A percentile compares a stretch with the other conserved stretches of the same genome.
Conservation (phyloP, 75 land plant species). For the Larix kaempferi region DNA sequence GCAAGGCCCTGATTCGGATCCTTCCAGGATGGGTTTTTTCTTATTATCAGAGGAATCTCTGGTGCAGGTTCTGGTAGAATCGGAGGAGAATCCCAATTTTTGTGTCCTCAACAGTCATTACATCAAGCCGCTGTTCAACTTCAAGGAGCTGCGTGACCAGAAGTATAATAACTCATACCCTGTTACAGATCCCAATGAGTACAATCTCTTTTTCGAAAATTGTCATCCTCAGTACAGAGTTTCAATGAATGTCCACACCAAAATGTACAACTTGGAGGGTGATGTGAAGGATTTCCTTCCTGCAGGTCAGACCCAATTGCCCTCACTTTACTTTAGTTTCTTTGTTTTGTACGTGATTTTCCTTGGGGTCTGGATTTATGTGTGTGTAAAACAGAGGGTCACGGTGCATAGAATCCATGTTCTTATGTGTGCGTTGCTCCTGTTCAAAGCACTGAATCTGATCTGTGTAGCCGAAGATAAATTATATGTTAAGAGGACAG, state of each 20-base stretch:
- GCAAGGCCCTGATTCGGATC: conserved; percentile 12
- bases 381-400: conserved; percentile 28
- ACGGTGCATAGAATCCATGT: conserved; percentile 61
- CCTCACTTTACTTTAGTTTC: conserved; percentile 56
- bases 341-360: conserved; percentile 46
- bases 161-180: conserved; percentile 22
- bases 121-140: conserved; percentile 26
- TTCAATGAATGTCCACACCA: conserved; percentile 66
- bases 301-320: conserved; percentile 80
- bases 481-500: conserved; percentile 49
- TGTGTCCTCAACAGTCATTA: conserved; percentile 29
- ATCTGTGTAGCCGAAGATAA: conserved; percentile 67
- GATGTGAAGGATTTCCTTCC: conserved; percentile 61
- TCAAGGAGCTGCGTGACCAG: conserved; percentile 16
- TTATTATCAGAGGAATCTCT: conserved; percentile 54
- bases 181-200: conserved; percentile 52
- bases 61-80: conserved; percentile 32
- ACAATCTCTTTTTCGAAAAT: conserved; percentile 75
- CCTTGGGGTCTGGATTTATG: conserved; percentile 47
- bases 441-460: conserved; percentile 63
- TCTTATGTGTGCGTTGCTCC: conserved; percentile 55
- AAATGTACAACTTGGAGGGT: conserved; percentile 70
- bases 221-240: conserved; percentile 52
- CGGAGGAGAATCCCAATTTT: conserved; percentile 9
- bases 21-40: conserved; percentile 53